Conservation (phyloP, 371 early-diverging fungal genomes). For the Actinomucor elegans region DNA sequence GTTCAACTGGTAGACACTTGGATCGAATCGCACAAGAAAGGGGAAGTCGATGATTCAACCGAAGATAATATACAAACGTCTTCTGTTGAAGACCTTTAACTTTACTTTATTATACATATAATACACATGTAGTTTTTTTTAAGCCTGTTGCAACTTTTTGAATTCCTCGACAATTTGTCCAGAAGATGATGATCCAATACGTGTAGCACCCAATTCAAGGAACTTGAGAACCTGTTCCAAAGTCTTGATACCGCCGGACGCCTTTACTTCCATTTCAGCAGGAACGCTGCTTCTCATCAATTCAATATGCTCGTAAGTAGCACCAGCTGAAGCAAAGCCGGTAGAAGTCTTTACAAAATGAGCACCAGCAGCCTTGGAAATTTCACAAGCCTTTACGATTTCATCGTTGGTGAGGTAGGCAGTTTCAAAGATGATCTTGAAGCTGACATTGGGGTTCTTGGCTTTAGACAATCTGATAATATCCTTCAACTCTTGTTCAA, state of each 20-base stretch:
- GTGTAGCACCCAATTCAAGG: constrained; percentile 59
- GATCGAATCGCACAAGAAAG: constrained; percentile 30
- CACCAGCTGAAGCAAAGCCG: constrained; percentile 63
- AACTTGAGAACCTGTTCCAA: constrained; percentile 61
- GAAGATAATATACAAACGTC: neutral
- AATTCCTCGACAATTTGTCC: constrained; percentile 62
- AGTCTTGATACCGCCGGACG: constrained; percentile 65
- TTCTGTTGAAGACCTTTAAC: neutral
- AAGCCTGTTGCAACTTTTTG: constrained; percentile 17
- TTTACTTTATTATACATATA: neutral
- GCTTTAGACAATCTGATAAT: constrained; percentile 46
- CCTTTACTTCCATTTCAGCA: constrained; percentile 55
- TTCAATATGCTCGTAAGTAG: constrained; percentile 53
- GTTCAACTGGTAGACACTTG: constrained; percentile 39
- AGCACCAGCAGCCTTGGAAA: constrained; percentile 57
- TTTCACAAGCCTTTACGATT: constrained; percentile 53
- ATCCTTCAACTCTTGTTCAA: constrained; percentile 49
- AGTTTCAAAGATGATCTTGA: constrained; percentile 69
- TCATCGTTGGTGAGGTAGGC: constrained; percentile 61
- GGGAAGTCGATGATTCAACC: constrained; percentile 9
- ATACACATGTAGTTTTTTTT: neutral
- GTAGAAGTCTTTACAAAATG: constrained; percentile 73
- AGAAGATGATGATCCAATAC: constrained; percentile 64
- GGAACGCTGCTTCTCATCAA: constrained; percentile 57
- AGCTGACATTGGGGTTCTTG: constrained; percentile 44